phyloP scores from a whole-genome alignment of 768 basidiomycete species.

The Boletales sp. region DNA sequence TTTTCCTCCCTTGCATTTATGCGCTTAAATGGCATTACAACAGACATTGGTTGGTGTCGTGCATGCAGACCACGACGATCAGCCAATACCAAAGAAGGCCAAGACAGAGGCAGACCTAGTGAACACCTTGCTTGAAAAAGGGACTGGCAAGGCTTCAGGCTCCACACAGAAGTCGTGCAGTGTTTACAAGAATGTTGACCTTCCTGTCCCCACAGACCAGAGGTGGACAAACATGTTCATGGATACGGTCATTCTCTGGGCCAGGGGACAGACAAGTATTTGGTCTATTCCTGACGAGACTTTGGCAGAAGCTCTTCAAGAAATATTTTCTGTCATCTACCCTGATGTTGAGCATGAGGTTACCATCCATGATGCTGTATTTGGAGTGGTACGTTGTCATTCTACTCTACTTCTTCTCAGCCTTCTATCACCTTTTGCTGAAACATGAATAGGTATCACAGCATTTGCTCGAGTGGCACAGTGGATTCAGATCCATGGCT shows the following conservation, averaged over 20 bases:
- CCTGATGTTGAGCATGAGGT: background rate
- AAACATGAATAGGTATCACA: slow-evolving; percentile 1
- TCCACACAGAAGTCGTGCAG: slow-evolving; percentile 1
- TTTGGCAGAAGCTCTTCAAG: background rate
- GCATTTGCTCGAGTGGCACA: slow-evolving; percentile 1
- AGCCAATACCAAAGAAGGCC: background rate
- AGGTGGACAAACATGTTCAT: background rate
- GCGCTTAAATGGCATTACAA: background rate
- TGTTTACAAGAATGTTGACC: background rate
- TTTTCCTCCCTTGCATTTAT: background rate
- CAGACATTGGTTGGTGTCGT: background rate
- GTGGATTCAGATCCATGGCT: background rate
- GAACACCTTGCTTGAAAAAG: no score
- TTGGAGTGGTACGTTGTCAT: background rate
- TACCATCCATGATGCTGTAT: background rate
- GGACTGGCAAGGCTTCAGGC: no score
- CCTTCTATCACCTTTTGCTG: background rate
- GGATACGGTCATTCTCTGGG: slow-evolving; percentile 4
- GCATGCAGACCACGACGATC: no score
- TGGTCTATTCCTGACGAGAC: background rate
- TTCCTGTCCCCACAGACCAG: background rate
- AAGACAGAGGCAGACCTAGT: background rate
- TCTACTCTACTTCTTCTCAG: background rate
- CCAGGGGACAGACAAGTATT: background rate
- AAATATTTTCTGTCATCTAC: background rate